Conservation (phyloP, 2,329 filamentous ascomycete species). For the Aspergillus sp. region DNA sequence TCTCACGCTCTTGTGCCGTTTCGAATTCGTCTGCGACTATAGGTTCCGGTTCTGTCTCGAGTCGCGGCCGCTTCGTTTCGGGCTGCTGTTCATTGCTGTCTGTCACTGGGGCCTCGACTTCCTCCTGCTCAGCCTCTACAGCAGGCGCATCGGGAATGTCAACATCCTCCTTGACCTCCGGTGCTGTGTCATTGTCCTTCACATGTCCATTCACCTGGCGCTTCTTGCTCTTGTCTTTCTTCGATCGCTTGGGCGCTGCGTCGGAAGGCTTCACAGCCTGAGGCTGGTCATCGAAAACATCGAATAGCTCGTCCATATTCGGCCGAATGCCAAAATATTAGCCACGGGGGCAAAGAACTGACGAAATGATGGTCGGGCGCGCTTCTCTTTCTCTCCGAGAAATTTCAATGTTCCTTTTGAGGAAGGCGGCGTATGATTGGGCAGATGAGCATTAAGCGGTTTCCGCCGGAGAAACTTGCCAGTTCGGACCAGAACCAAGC, state of each 20-base stretch:
- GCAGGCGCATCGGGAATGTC: constrained; percentile 15
- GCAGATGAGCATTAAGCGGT: background rate
- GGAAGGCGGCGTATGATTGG: constrained; percentile 21
- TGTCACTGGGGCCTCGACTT: constrained; percentile 10
- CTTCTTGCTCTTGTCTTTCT: constrained; percentile 71
- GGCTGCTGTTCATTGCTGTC: constrained; percentile 33
- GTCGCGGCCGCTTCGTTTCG: constrained; percentile 43
- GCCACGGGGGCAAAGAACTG: constrained; percentile 7
- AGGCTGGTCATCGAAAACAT: constrained; percentile 70
- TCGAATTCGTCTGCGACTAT: constrained; percentile 91
- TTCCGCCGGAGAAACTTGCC: constrained; percentile 16
- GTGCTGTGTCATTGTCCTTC: constrained; percentile 45
- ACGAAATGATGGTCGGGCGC: constrained; percentile 8
- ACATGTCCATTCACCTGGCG: constrained; percentile 76
- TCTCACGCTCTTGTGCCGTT: constrained; percentile 87
- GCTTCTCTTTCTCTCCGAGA: constrained; percentile 19
- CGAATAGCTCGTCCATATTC: constrained; percentile 73
- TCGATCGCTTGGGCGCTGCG: constrained; percentile 31
- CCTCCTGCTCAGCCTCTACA: constrained; percentile 12
- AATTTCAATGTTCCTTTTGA: constrained; percentile 28
- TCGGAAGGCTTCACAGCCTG: constrained; percentile 36
- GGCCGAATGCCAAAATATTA: constrained; percentile 4
- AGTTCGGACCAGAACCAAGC: background rate
- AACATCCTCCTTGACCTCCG: constrained; percentile 27
- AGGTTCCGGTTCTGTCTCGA: constrained; percentile 64